Conservation (phyloP, 1,139 yeast species). For the Scheffersomyces titani region DNA sequence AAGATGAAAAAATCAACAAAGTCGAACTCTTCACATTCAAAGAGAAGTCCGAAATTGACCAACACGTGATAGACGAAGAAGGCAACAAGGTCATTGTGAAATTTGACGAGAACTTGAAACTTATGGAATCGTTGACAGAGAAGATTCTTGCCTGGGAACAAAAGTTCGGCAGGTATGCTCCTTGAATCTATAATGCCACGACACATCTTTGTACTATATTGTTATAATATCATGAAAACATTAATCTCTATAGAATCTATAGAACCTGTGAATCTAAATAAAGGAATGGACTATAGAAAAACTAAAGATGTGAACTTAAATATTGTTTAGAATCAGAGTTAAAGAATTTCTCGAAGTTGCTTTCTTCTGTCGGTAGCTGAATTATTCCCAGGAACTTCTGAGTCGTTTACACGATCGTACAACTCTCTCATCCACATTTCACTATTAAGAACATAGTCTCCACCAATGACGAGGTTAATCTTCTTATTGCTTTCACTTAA, state of each 20-base stretch:
- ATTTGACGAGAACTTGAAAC: conserved; percentile 58
- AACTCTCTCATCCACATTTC: conserved; percentile 46
- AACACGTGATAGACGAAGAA: conserved; percentile 26
- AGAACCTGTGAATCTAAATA: not conserved
- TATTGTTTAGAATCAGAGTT: conserved; percentile 1
- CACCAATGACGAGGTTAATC: conserved; percentile 65
- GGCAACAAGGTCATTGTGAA: conserved; percentile 37
- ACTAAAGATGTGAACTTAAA: not conserved
- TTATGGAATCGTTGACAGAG: conserved; percentile 72
- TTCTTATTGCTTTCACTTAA: conserved; percentile 56
- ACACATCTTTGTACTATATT: not conserved
- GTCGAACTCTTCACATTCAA: conserved; percentile 43
- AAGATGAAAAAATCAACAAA: conserved; percentile 65
- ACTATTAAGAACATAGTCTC: conserved; percentile 70
- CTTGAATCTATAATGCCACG: conserved; percentile 16
- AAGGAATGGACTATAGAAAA: not conserved
- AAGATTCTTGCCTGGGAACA: conserved; percentile 78
- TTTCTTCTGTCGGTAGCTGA: conserved; percentile 12
- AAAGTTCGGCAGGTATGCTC: conserved; percentile 59
- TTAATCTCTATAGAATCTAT: not conserved
- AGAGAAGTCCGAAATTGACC: conserved; percentile 11
- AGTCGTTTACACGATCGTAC: conserved; percentile 25
- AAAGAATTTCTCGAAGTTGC: conserved; percentile 29
- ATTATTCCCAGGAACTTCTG: not conserved
- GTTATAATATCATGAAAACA: not conserved